These are phyloP conservation scores for Pichia sp. DNA, from an alignment of 1,139 yeast species.

Conservation along the genomic window DNA sequence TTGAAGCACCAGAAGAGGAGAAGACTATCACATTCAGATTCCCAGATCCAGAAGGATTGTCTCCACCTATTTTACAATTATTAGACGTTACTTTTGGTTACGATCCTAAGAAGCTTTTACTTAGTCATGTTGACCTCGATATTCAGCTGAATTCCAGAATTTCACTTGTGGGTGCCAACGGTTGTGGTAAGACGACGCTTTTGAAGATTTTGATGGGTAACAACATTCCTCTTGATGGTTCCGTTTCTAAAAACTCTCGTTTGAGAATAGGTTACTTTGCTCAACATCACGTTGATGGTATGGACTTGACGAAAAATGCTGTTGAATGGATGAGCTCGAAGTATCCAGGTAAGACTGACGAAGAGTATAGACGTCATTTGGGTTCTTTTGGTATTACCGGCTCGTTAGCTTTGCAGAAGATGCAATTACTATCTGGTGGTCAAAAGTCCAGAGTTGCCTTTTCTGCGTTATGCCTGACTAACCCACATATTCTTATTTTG, in stretches of 20 bases:
- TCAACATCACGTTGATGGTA: constrained; percentile 97
- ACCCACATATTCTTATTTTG: constrained; percentile 87
- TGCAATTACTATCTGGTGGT: constrained; percentile 91
- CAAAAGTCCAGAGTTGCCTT: constrained; percentile 98
- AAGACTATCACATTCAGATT: constrained; percentile 78
- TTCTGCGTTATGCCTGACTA: constrained; percentile 84
- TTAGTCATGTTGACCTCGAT: constrained; percentile 77
- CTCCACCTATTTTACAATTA: constrained; percentile 91
- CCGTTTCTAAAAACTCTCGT: constrained; percentile 73
- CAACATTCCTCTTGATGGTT: constrained; percentile 65
- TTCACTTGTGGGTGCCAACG: constrained; percentile 97
- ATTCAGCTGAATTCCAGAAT: constrained; percentile 92
- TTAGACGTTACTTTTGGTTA: constrained; percentile 87
- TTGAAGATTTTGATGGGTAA: constrained; percentile 79
- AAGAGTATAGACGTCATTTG: constrained; percentile 92
- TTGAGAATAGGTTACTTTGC: constrained; percentile 95
- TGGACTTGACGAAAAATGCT: constrained; percentile 84
- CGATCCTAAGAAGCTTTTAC: constrained; percentile 49
- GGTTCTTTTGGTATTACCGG: constrained; percentile 98
- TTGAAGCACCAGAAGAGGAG: constrained; percentile 95
- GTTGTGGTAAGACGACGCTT: constrained; percentile 97
- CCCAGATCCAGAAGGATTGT: constrained; percentile 89
- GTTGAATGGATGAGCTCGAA: constrained; percentile 90
- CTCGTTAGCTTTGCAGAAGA: constrained; percentile 83
- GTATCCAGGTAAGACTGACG: constrained; percentile 92